Conservation (phyloP, 2,329 filamentous ascomycete genomes). For the Exophiala spinifera region DNA sequence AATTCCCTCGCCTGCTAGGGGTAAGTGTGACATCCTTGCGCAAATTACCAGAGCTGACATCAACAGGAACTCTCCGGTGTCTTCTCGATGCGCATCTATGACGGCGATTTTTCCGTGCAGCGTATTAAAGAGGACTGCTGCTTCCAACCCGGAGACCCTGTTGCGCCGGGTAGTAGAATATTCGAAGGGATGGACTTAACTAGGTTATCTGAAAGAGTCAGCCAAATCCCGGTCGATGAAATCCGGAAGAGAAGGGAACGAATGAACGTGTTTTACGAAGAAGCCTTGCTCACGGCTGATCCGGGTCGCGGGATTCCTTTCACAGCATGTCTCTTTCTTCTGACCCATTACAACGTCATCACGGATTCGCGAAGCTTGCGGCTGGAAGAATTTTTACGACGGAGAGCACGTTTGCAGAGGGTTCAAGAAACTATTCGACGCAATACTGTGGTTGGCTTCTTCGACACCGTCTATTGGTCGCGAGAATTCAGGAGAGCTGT, state of each 20-base stretch:
- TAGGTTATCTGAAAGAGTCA: conserved; percentile 70
- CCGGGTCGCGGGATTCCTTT: conserved; percentile 87
- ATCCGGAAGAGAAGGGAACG: conserved; percentile 72
- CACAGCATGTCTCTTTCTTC: conserved; percentile 85
- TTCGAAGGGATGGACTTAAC: conserved; percentile 65
- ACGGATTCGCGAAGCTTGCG: conserved; percentile 94
- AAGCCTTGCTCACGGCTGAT: conserved; percentile 90
- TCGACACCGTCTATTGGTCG: conserved; percentile 86
- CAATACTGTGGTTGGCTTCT: conserved; percentile 88
- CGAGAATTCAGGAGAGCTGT: conserved; percentile 74
- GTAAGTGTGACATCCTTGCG: conserved; percentile 45
- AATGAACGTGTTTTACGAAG: conserved; percentile 95
- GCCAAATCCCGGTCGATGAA: conserved; percentile 67
- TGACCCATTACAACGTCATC: conserved; percentile 98
- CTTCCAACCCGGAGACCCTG: conserved; percentile 51
- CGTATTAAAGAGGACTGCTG: conserved; percentile 82
- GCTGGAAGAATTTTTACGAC: conserved; percentile 89
- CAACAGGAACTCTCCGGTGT: conserved; percentile 77
- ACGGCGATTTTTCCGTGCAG: conserved; percentile 82
- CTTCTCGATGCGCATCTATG: conserved; percentile 96
- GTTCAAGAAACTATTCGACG: conserved; percentile 93
- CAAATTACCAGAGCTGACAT: conserved; percentile 19
- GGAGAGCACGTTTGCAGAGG: conserved; percentile 82
- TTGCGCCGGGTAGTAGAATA: conserved; percentile 39
- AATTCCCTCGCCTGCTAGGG: conserved; percentile 81